These are phyloP conservation scores for Arabidopsis hybrid DNA, from an alignment of 441 rosid species.

Conservation along the genomic window DNA sequence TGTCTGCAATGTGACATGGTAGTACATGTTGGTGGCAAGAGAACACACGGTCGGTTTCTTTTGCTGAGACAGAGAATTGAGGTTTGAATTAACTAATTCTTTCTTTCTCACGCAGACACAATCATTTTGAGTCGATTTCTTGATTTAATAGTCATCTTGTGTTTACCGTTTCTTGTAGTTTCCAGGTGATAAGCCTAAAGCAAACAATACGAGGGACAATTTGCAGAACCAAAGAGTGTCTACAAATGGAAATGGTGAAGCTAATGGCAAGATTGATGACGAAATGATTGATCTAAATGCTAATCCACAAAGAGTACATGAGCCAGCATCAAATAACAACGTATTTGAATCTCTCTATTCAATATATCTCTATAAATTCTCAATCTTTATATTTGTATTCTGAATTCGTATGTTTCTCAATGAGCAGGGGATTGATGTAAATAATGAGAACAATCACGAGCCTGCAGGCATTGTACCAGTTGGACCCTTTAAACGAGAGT, in stretches of 20 bases:
- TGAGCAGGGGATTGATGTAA: slow-evolving; percentile 61
- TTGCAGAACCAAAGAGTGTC: slow-evolving; percentile 57
- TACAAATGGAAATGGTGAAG: slow-evolving; percentile 52
- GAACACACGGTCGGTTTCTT: slow-evolving; percentile 74
- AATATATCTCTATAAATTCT: background rate
- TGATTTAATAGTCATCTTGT: background rate
- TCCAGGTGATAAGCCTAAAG: slow-evolving; percentile 66
- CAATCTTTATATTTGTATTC: background rate
- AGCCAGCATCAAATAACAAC: slow-evolving; percentile 62
- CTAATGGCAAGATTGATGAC: slow-evolving; percentile 53
- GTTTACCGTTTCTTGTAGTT: slow-evolving; percentile 53
- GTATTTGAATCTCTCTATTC: slow-evolving; percentile 41
- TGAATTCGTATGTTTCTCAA: slow-evolving; percentile 16
- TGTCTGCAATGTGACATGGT: slow-evolving; percentile 86
- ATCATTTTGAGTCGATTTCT: background rate
- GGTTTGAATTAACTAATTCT: slow-evolving; percentile 49
- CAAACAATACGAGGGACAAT: slow-evolving; percentile 52
- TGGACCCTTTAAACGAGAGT: slow-evolving; percentile 66
- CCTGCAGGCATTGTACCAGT: slow-evolving; percentile 62
- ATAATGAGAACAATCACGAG: slow-evolving; percentile 56
- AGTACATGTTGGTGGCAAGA: slow-evolving; percentile 85
- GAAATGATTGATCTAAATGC: slow-evolving; percentile 75
- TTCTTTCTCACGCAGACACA: slow-evolving; percentile 24
- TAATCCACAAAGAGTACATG: slow-evolving; percentile 64
- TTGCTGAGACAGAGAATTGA: slow-evolving; percentile 76